phyloP scores from a whole-genome alignment of 352 stramenopile species.

The Phytophthora tentaculata region DNA sequence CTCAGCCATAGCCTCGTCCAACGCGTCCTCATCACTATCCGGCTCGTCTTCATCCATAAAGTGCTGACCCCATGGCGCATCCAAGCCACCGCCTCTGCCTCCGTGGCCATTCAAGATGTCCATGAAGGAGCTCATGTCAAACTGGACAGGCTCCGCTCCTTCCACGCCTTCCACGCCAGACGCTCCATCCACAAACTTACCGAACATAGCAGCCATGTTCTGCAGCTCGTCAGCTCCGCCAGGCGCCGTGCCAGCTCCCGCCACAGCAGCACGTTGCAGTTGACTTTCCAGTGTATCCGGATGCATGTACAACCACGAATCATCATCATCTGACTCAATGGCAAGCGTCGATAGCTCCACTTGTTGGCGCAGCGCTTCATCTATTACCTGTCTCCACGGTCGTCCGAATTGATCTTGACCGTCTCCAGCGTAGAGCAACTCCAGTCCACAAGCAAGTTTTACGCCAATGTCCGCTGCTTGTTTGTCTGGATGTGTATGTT shows the following conservation, averaged over 20 bases:
- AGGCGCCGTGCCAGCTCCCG: constrained; percentile 4
- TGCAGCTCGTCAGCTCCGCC: constrained; percentile 71
- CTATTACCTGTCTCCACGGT: constrained; percentile 49
- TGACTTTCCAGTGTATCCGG: constrained; percentile 77
- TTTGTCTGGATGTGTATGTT: constrained; percentile 24
- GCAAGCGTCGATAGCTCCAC: constrained; percentile 7
- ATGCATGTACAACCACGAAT: constrained; percentile 83
- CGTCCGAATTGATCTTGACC: constrained; percentile 50
- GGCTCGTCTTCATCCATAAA: constrained; percentile 38
- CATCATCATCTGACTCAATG: constrained; percentile 58
- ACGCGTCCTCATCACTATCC: constrained; percentile 41
- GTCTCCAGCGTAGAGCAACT: constrained; percentile 66
- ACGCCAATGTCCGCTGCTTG: constrained; percentile 70
- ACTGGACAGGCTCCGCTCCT: constrained; percentile 54
- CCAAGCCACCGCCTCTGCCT: constrained; percentile 10
- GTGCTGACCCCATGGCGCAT: constrained; percentile 31
- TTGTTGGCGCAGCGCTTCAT: constrained; percentile 30
- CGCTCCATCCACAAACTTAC: constrained; percentile 66
- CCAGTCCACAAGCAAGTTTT: constrained; percentile 79
- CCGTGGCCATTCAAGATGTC: constrained; percentile 53
- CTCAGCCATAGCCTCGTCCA: constrained; percentile 71
- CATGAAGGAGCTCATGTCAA: constrained; percentile 79
- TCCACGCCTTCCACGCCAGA: constrained; percentile 79
- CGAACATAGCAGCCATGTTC: constrained; percentile 77
- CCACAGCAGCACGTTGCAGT: constrained; percentile 44